phyloP scores from a whole-genome alignment of 805 yeast genomes.

The Zygosaccharomyces pseudorouxii region DNA sequence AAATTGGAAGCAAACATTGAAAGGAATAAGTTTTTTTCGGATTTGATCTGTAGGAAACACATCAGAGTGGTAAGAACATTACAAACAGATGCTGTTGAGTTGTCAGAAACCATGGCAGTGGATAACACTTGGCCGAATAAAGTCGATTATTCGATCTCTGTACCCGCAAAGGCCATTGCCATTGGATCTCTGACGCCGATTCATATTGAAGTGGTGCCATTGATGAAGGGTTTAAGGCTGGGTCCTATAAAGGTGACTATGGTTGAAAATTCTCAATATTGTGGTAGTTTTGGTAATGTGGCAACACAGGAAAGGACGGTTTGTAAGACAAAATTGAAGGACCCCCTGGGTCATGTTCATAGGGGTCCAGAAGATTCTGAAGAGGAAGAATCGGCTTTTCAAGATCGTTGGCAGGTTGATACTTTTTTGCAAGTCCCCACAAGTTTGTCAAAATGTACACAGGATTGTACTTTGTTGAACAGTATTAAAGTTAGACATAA shows the following conservation, averaged over 20 bases:
- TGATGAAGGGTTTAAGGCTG: constrained; percentile 70
- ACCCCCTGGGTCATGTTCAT: constrained; percentile 27
- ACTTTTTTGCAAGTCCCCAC: constrained; percentile 63
- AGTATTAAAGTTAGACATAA: constrained; percentile 84
- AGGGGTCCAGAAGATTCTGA: constrained; percentile 29
- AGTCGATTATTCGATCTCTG: constrained; percentile 81
- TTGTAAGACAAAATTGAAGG: constrained; percentile 45
- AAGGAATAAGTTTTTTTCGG: constrained; percentile 69
- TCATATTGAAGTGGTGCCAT: constrained; percentile 67
- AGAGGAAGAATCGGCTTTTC: constrained; percentile 26
- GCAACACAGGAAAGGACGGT: constrained; percentile 61
- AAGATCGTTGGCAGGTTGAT: constrained; percentile 72
- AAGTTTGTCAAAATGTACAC: constrained; percentile 70
- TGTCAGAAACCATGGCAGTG: constrained; percentile 87
- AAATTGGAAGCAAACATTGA: constrained; percentile 76
- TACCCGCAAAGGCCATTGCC: constrained; percentile 85
- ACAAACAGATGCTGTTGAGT: constrained; percentile 80
- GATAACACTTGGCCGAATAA: constrained; percentile 95
- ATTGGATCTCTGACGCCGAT: constrained; percentile 77
- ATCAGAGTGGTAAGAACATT: constrained; percentile 80
- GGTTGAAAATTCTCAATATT: constrained; percentile 61
- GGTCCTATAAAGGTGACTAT: constrained; percentile 70
- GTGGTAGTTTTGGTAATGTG: constrained; percentile 53
- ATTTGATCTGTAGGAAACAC: constrained; percentile 62
- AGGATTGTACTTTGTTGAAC: constrained; percentile 71